These are phyloP conservation scores for Telfairia occidentalis DNA, from an alignment of 331 rosid genomes.

Conservation along the genomic window DNA sequence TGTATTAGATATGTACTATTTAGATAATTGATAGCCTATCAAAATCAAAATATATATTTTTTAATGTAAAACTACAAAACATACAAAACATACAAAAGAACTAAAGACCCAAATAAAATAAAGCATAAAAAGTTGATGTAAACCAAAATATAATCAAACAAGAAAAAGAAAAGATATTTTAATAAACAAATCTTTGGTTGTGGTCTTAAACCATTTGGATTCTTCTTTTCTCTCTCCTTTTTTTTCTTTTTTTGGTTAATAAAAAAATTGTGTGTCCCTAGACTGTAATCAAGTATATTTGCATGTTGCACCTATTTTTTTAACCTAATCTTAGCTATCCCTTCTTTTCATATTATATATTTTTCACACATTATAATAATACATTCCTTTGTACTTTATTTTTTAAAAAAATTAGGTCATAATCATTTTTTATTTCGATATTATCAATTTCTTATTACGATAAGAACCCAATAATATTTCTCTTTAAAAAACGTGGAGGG, in stretches of 20 bases:
- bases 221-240: background rate
- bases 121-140: background rate
- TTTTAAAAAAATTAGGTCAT: slow-evolving; percentile 2
- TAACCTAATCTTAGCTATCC: slow-evolving; percentile 7
- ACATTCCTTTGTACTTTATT: background rate
- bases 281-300: slow-evolving; percentile 8
- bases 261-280: background rate
- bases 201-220: background rate
- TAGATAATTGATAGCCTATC: too few species aligned
- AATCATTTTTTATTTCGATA: slow-evolving; percentile 2
- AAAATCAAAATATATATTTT: too few species aligned
- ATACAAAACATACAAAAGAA: too few species aligned
- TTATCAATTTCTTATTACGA: background rate
- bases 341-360: slow-evolving; percentile 2
- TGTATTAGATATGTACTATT: too few species aligned
- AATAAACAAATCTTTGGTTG: background rate
- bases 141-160: background rate
- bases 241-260: too few species aligned
- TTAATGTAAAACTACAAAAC: too few species aligned
- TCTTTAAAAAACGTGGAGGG: background rate
- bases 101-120: background rate
- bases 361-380: background rate
- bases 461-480: background rate
- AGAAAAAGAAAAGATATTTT: background rate
- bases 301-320: slow-evolving; percentile 10